Conservation (phyloP, 1,284 basidiomycete species). For the Takashimella koratensis region DNA sequence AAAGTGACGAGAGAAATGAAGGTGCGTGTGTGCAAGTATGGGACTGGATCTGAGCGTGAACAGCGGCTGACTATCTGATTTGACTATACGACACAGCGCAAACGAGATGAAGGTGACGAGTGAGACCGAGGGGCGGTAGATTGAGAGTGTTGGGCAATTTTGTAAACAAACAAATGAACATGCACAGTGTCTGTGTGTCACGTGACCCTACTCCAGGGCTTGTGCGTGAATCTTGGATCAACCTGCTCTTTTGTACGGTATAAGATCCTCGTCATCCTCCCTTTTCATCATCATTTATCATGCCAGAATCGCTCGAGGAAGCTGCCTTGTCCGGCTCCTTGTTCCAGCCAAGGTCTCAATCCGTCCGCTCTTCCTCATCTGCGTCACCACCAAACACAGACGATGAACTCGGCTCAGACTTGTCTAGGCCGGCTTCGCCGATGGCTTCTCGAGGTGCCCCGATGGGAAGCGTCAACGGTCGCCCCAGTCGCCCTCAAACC, state of each 20-base stretch:
- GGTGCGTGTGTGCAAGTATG: no score
- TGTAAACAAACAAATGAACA: no score
- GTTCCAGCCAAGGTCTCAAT: conserved; percentile 18
- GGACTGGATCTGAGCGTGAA: no score
- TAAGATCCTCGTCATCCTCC: no score
- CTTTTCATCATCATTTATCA: no score
- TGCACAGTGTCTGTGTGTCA: no score
- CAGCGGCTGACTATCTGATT: no score
- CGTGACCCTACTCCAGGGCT: no score
- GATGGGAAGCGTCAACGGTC: neutral
- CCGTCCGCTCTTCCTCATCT: conserved; percentile 23
- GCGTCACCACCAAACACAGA: conserved; percentile 24
- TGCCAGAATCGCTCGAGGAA: conserved; percentile 26
- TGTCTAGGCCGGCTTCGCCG: conserved; percentile 13
- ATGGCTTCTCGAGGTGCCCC: neutral
- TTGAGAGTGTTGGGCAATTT: no score
- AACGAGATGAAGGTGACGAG: conserved; percentile 18
- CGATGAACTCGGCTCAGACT: conserved; percentile 36
- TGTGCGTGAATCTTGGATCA: no score
- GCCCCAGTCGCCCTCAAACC: conserved; percentile 30
- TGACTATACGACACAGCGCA: conserved; percentile 8
- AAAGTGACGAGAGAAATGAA: conserved; percentile 88
- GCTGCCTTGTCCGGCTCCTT: conserved; percentile 30
- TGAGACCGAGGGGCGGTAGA: neutral
- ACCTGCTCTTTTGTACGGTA: no score